Base-by-base conservation (phyloP, 2,329 filamentous ascomycete genomes). In the Lithohypha guttulata region DNA sequence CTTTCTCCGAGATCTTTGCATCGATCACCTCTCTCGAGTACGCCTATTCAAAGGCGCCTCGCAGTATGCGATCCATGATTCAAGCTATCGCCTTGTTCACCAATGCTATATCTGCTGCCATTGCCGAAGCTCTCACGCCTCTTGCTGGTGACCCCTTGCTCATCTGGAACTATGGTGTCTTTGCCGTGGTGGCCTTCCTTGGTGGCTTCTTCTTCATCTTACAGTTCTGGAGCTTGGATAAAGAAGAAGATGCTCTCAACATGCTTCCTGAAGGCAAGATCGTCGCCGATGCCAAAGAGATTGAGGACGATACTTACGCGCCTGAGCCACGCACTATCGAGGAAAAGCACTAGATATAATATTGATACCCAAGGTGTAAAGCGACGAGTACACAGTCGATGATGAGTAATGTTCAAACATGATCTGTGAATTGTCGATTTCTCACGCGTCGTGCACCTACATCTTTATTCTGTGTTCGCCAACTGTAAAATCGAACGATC, bases 21-120 rank as follows among this genome's bases (percentile, higher is more conserved):
- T 78, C 73, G 7, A 75, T 84, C 44, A 81, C 79, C 1, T 74
- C 75, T 44, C 69, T 81, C 8, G 80, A 84, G 55, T 83, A 84
- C 49, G 79, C 78, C 14, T 84, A 77, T 59, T 81, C 77, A 52
- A 82, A 84, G 59, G 79, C 80, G 0, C 79, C 80, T 2, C 70
- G 71, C 28, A 74, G 66, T 54, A 81, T 84, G 77, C 73, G 77
- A 55, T 82, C 78, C 1, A 68, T 86, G 9, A 79, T 86, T 6
- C 68, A 65, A 58, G 73, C 75, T 14, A 66, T 84, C 50, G 77
- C 77, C 53, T 68, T 84, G 23, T 79, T 81, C 64, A 84, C 76
- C 69, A 77, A 68, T 20, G 81, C 80, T 43, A 68, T 86, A 48
- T 75, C 77, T 1, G 69, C 78, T 17, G 80, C 81, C 25, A 62